phyloP scores from a whole-genome alignment of 768 basidiomycete species.

The Phanerochaete carnosa region DNA sequence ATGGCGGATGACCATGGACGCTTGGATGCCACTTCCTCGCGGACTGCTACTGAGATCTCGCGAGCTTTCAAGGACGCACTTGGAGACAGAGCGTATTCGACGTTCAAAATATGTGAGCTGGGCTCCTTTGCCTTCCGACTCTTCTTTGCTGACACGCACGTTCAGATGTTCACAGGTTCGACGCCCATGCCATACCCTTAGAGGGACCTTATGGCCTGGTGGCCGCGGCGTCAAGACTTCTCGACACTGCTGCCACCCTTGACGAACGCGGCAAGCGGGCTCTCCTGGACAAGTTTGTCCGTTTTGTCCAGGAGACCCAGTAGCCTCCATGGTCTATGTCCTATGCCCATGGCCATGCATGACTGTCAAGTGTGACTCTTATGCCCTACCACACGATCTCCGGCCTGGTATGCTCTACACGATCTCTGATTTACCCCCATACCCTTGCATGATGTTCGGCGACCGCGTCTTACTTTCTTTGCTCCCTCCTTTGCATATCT shows the following conservation, averaged over 20 bases:
- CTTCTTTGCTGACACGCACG: conserved; percentile 3
- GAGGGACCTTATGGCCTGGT: conserved; percentile 72
- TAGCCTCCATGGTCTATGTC: conserved; percentile 1
- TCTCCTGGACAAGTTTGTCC: conserved; percentile 58
- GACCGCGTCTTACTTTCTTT: not conserved
- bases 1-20: conserved; percentile 28
- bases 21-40: conserved; percentile 14
- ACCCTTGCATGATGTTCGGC: not conserved
- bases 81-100: conserved; percentile 34
- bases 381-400: not conserved
- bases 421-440: not conserved
- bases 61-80: conserved; percentile 33
- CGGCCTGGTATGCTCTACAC: not conserved
- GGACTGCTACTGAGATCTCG: conserved; percentile 32
- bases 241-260: conserved; percentile 42
- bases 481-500: not conserved
- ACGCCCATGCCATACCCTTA: conserved; percentile 70
- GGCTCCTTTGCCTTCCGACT: not conserved
- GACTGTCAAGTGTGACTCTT: not conserved
- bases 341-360: not conserved
- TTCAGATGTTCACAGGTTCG: conserved; percentile 71
- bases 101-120: conserved; percentile 63
- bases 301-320: conserved; percentile 44
- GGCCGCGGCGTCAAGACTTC: conserved; percentile 56
- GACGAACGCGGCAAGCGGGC: conserved; percentile 43